Percentiles rank a stretch among this genome's conserved stretches.
Conservation (phyloP, 2,329 filamentous ascomycete genomes). For the Aspergillus vadensis region DNA sequence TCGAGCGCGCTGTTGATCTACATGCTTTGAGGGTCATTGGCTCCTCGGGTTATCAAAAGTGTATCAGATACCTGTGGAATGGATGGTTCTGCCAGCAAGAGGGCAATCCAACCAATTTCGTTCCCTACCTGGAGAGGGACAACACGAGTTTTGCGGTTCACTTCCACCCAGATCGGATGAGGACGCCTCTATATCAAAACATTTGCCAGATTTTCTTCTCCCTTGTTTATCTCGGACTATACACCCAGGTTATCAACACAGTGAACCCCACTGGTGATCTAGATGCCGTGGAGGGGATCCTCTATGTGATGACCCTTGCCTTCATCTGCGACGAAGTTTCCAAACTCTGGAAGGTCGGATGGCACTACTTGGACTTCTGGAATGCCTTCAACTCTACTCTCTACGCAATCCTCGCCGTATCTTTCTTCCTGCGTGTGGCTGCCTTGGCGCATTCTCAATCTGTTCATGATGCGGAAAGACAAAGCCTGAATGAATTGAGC, state of each 20-base stretch:
- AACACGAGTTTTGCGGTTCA: conserved; percentile 77
- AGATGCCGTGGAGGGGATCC: conserved; percentile 76
- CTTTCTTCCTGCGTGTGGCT: conserved; percentile 76
- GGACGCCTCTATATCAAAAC: conserved; percentile 90
- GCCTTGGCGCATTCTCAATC: conserved; percentile 67
- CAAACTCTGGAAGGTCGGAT: conserved; percentile 93
- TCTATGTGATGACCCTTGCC: conserved; percentile 89
- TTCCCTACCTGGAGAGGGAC: conserved; percentile 81
- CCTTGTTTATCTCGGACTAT: conserved; percentile 78
- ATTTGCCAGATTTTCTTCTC: conserved; percentile 82
- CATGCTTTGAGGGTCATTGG: conserved; percentile 88
- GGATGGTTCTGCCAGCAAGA: conserved; percentile 98
- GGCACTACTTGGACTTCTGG: conserved; percentile 93
- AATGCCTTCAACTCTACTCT: conserved; percentile 88
- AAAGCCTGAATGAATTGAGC: conserved; percentile 73
- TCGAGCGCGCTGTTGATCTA: conserved; percentile 90
- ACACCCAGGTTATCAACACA: conserved; percentile 89
- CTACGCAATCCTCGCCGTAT: conserved; percentile 76
- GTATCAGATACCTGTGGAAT: conserved; percentile 87
- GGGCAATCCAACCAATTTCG: conserved; percentile 82
- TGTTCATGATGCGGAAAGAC: conserved; percentile 53
- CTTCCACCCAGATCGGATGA: conserved; percentile 91
- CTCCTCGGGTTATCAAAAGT: conserved; percentile 93
- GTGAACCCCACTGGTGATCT: conserved; percentile 83
- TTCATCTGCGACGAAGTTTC: conserved; percentile 84